Base-by-base conservation (phyloP, 805 yeast species). In the Nakazawaea ishiwadae region DNA sequence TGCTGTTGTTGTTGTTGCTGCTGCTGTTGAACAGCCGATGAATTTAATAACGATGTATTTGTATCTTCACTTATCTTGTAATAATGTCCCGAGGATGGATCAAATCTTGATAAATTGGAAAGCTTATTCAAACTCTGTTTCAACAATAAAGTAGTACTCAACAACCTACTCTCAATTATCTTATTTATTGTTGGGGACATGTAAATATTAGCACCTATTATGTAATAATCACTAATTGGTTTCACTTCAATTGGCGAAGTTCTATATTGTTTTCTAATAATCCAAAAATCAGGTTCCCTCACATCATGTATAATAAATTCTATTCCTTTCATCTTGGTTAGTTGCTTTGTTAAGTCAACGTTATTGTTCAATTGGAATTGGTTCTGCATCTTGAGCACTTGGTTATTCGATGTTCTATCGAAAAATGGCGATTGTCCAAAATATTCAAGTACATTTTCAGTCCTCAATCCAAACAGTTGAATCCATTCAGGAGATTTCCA, bases 401-500 rank as follows among this genome's bases (percentile, higher is more conserved):
- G 98, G 59, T 93, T 93, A 61, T 89, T 93, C 34, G 96, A 84
- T 1, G 95, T 79, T 50, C 97, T 74, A 58, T 91, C 97, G 58
- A 85, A 93, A 63, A 91, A 95, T 1, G 99, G 99, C 2, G 96
- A 86, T 51, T 87, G 86, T 4, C 96, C 70, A 55, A 93, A 90
- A 62, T 93, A 93, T 45, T 93, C 98, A 16, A 93, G 71, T 1
- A 93, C 96, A 56, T 90, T 93, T 40, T 81, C 95, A 0, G 95
- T 84, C 34, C 89, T 73, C 18, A 93, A 73, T 0, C 96, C 97
- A 58, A 80, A 81, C 40, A 81, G 76, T 57, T 89, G 96, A 48
- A 93, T 88, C 95, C 96, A 93, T 60, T 93, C 99, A 1, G 99
- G 98, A 3, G 93, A 83, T 50, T 90, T 78, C 99, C 99, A 93